Conservation (phyloP, 2,329 filamentous ascomycete species). For the Zalaria obscura region DNA sequence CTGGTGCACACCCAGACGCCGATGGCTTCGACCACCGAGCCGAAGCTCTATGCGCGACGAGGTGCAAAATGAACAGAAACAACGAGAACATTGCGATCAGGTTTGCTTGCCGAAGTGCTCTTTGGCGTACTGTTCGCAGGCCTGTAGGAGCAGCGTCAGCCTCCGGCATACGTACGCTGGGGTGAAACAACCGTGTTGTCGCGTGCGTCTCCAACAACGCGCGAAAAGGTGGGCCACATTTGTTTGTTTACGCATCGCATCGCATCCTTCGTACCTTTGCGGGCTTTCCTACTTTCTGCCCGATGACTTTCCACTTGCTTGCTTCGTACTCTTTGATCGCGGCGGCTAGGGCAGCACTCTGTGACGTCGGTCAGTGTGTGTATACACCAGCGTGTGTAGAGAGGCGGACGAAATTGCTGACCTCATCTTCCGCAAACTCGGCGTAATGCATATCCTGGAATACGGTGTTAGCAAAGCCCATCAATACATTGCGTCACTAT, state of each 20-base stretch:
- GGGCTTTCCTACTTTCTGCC: conserved; percentile 91
- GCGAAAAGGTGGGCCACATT: conserved; percentile 8
- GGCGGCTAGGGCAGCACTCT: conserved; percentile 50
- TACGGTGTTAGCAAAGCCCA: conserved; percentile 12
- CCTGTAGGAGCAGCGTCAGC: conserved; percentile 30
- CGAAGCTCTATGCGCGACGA: no score
- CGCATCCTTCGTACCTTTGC: conserved; percentile 53
- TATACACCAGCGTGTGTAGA: conserved; percentile 9
- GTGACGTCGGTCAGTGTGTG: conserved; percentile 3
- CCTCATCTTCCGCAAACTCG: conserved; percentile 95
- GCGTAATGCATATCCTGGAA: conserved; percentile 95
- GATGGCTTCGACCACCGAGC: no score
- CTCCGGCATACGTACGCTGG: background rate
- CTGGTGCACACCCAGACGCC: no score
- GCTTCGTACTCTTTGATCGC: conserved; percentile 98
- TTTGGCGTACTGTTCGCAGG: conserved; percentile 87
- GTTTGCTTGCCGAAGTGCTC: conserved; percentile 63
- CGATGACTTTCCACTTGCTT: conserved; percentile 97
- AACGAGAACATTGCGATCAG: conserved; percentile 16
- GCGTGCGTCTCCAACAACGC: background rate
- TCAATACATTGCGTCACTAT: background rate
- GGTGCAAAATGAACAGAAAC: no score
- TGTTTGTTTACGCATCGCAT: conserved; percentile 2
- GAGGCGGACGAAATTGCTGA: conserved; percentile 36
- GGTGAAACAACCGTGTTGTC: background rate